Evolutionary conservation across 441 rosid species (phyloP), one percentile per base, ranked within the genome.

Genomic region (Eutrema salsugineum): DNA sequence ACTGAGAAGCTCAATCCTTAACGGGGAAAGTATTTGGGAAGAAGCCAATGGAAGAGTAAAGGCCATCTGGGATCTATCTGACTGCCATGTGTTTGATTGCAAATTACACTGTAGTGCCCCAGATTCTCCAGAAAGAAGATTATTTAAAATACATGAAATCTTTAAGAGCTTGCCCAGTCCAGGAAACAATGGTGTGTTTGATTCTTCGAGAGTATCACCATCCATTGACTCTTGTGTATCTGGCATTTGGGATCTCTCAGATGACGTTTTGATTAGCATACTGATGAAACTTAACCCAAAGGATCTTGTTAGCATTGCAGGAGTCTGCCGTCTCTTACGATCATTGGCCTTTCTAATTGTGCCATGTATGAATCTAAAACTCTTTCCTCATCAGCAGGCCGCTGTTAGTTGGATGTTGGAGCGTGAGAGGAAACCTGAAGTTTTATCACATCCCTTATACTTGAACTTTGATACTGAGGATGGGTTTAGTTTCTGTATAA

Each of bases 381-480:
- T 94, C 56, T 94, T 78, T 80, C 97, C 97, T 71, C 99, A 91
- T 76, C 99, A 94, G 88, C 87, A 87, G 80, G 83, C 90, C 46
- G 97, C 99, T 28, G 88, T 94, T 71, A 82, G 86, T 68, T 94
- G 99, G 99, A 94, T 94, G 97, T 78, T 94, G 72, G 84, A 89
- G 57, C 93, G 97, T 17, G 99, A 94, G 78, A 81, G 79, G 79
- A 88, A 81, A 77, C 73, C 85, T 53, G 80, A 78, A 66, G 79
- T 80, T 71, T 55, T 84, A 76, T 82, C 76, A 5, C 99, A 94
- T 86, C 99, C 97, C 62, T 66, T 94, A 39, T 94, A 73, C 78
- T 68, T 72, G 68, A 83, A 73, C 36, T 83, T 91, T 66, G 73
- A 80, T 35, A 83, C 94, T 48, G 93, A 82, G 76, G 97, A 91